Evolutionary conservation across 1,139 yeast species (phyloP), one percentile per base, ranked within the genome.

Genomic region (Lodderomyces pseudojiufengensis): DNA sequence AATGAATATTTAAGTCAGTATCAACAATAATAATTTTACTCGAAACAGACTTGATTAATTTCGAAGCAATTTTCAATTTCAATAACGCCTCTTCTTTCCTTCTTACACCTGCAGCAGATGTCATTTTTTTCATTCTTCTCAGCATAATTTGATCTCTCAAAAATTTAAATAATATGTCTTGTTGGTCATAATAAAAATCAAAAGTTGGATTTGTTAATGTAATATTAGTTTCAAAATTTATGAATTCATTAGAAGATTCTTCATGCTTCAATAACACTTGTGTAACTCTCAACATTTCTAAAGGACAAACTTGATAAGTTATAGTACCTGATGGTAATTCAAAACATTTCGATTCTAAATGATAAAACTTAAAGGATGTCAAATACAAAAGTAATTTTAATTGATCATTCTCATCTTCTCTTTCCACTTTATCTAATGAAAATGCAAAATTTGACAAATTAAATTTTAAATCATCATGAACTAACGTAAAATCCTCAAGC

Each of bases 181-280:
- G 42, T 41, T 70, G 75, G 43, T 70, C 75, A 35, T 63, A 63
- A 43, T 63, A 70, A 20, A 69, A 39, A 40, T 64, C 64, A 26
- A 69, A 39, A 1, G 53, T 51, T 3, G 74, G 73, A 33, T 59
- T 59, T 4, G 72, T 48, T 2, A 59, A 34, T 4, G 51, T 49
- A 11, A 59, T 35, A 24, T 46, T 47, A 16, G 53, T 36, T 15
- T 48, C 49, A 21, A 54, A 45, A 33, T 55, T 52, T 36, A 52
- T 49, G 5, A 35, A 24, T 10, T 43, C 43, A 2, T 29, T 12
- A 1, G 45, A 25, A 13, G 38, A 21, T 11, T 37, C 10, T 8
- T 35, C 37, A 31, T 45, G 51, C 21, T 36, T 27, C n/a, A 46
- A 35, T 20, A 43, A 39, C 1, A 37, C 38, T 21, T 46, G 45